Percentiles rank a stretch among this genome's conserved stretches.
These are phyloP conservation scores for Pyrenula aspistea DNA, from an alignment of 495 filamentous ascomycete genomes.

Conservation along the genomic window DNA sequence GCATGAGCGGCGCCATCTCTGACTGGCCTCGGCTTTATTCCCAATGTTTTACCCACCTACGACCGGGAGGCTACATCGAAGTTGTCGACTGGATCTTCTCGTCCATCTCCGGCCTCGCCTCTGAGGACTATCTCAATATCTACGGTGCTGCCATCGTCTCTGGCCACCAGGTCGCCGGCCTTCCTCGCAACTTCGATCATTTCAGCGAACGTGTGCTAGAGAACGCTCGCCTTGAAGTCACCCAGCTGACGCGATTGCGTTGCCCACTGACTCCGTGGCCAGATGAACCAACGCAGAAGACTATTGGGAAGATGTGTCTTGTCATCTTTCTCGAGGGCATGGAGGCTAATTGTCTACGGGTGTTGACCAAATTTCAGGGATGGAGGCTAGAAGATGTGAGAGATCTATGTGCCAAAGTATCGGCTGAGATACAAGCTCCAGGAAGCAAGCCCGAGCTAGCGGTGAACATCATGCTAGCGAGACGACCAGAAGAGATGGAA, in stretches of 20 bases:
- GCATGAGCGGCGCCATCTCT: constrained; percentile 48
- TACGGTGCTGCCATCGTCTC: constrained; percentile 24
- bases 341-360: constrained; percentile 48
- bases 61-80: constrained; percentile 56
- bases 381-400: constrained; percentile 44
- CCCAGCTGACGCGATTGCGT: constrained; percentile 37
- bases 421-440: constrained; percentile 36
- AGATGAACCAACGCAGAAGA: constrained; percentile 37
- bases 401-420: constrained; percentile 40
- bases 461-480: constrained; percentile 42
- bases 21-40: constrained; percentile 51
- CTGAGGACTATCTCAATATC: constrained; percentile 19
- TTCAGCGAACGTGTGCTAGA: constrained; percentile 35
- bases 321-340: constrained; percentile 51
- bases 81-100: constrained; percentile 26
- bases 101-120: constrained; percentile 11
- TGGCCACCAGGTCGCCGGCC: constrained; percentile 18
- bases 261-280: constrained; percentile 51
- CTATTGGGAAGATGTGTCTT: constrained; percentile 53
- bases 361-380: constrained; percentile 43
- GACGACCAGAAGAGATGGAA: constrained; percentile 30
- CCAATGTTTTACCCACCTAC: constrained; percentile 46
- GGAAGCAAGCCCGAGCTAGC: constrained; percentile 22
- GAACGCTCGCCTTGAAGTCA: constrained; percentile 50
- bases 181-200: constrained; percentile 39